phyloP scores from a whole-genome alignment of 441 rosid species.

The Syzygium malaccense region DNA sequence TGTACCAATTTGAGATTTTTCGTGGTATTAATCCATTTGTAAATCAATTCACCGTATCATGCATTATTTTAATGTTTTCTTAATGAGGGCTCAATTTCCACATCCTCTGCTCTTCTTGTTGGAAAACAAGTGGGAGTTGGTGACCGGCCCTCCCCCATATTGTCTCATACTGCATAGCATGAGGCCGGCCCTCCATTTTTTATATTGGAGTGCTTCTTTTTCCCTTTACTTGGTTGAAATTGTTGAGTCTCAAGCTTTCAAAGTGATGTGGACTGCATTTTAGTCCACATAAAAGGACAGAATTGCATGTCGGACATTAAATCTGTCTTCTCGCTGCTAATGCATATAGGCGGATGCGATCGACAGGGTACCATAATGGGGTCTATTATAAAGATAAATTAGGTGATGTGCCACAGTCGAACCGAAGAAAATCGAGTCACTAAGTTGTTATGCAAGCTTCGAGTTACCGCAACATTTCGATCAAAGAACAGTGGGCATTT shows the following conservation, averaged over 20 bases:
- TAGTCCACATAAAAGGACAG: neutral
- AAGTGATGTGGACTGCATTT: neutral
- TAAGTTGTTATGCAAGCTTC: neutral
- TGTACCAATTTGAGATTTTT: no score
- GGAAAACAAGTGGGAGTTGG: neutral
- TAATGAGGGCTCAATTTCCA: neutral
- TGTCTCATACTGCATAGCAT: neutral
- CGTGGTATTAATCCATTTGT: no score
- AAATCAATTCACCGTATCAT: neutral
- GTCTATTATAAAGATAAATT: neutral
- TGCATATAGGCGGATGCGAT: neutral
- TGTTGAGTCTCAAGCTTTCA: neutral
- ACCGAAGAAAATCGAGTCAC: rapidly evolving
- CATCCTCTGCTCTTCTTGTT: neutral
- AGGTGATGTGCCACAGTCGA: neutral
- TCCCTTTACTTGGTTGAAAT: neutral
- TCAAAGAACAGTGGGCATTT: neutral
- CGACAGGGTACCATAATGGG: neutral
- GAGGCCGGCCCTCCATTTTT: neutral
- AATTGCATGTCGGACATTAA: neutral
- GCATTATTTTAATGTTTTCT: neutral
- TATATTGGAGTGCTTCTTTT: neutral
- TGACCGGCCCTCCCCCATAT: neutral
- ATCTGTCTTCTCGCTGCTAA: neutral
- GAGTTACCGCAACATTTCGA: neutral